Percentiles rank a stretch among this genome's conserved stretches.
Evolutionary conservation across 208 protist genomes (phyloP).

Genomic region (Leishmania lainsoni): DNA sequence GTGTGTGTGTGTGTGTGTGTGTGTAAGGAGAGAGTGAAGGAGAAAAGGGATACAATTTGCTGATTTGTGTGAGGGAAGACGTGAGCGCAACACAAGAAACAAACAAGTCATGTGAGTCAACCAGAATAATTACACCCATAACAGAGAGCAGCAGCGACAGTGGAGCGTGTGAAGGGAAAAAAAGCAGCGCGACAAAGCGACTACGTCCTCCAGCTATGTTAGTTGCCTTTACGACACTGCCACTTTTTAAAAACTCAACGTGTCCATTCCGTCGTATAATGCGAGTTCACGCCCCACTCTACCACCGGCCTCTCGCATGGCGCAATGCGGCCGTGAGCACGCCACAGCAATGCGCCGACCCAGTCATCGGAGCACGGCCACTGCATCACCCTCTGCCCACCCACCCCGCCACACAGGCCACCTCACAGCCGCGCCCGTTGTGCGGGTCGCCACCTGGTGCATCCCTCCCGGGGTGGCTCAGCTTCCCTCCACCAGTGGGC

Average conservation of each 20-base stretch:
- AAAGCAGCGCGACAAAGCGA: neutral
- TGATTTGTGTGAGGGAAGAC: neutral
- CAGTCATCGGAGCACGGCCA: neutral
- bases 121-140: neutral
- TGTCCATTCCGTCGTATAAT: neutral
- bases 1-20: constrained; percentile 3
- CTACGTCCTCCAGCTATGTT: neutral
- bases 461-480: neutral
- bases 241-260: neutral
- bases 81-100: neutral
- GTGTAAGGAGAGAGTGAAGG: neutral
- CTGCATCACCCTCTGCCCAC: too few species aligned
- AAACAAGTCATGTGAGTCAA: neutral
- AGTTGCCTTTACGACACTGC: neutral
- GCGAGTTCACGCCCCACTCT: neutral
- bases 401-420: neutral
- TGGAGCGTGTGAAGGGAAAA: neutral
- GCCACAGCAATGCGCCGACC: neutral
- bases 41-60: neutral
- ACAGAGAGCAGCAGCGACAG: neutral
- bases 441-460: neutral
- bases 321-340: neutral
- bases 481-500: neutral
- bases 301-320: neutral
- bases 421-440: neutral